These are phyloP conservation scores for Cicer bijugum DNA, from an alignment of 306 rosid species.

Conservation along the genomic window DNA sequence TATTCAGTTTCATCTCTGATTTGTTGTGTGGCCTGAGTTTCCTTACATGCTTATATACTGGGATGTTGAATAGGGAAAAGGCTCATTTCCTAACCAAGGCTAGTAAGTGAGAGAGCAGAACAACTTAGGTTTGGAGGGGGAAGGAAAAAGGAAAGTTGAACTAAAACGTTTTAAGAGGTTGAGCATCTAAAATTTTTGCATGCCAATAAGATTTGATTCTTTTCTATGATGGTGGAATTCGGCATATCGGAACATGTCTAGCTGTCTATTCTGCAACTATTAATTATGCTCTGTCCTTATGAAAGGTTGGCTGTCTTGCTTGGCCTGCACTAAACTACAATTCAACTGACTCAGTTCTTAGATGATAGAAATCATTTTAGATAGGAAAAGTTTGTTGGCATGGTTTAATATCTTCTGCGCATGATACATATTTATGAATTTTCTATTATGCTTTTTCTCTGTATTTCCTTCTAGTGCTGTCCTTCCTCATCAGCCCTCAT, in stretches of 20 bases:
- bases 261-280: background rate
- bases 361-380: background rate
- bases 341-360: constrained; percentile 3
- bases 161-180: background rate
- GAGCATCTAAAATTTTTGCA: background rate
- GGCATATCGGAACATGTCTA: background rate
- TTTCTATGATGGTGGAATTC: constrained; percentile 3
- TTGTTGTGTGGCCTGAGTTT: constrained; percentile 13
- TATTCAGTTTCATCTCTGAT: background rate
- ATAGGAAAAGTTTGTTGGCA: background rate
- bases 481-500: constrained; percentile 10
- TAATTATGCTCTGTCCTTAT: background rate
- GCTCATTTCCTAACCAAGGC: constrained; percentile 16
- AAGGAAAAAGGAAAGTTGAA: background rate
- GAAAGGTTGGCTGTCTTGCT: constrained; percentile 23
- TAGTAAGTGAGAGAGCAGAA: background rate
- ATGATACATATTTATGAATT: background rate
- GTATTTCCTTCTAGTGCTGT: background rate
- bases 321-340: constrained; percentile 1
- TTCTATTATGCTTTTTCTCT: constrained; percentile 1
- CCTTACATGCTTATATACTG: background rate
- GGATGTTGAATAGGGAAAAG: background rate
- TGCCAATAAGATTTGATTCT: background rate
- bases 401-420: background rate
- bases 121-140: background rate